These are phyloP conservation scores for Plasmodium sp. DNA, from an alignment of 169 alveolate genomes.

Conservation along the genomic window DNA sequence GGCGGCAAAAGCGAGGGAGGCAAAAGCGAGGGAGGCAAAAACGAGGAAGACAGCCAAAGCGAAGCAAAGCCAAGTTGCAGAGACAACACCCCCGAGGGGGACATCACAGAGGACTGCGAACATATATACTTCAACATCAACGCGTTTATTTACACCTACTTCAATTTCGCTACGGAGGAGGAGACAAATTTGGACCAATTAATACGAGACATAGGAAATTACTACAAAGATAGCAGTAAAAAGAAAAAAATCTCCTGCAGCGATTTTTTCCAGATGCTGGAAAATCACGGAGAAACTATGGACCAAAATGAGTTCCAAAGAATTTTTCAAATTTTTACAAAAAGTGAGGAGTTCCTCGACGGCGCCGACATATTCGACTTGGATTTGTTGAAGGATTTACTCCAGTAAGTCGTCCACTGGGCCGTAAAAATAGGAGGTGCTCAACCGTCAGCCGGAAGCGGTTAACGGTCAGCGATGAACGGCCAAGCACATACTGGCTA, in stretches of 20 bases:
- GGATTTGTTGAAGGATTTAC: not conserved
- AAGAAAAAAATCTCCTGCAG: constrained; percentile 5
- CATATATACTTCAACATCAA: constrained; percentile 66
- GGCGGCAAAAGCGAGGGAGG: not conserved
- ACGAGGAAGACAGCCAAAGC: not conserved
- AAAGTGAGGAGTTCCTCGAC: constrained; percentile 19
- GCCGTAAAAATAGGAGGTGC: not conserved
- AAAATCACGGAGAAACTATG: constrained; percentile 64
- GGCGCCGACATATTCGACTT: constrained; percentile 26
- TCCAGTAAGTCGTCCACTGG: not conserved
- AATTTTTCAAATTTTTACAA: constrained; percentile 72
- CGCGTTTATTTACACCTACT: constrained; percentile 72
- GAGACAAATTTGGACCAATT: constrained; percentile 23
- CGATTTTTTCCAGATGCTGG: constrained; percentile 44
- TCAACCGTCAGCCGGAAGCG: not conserved
- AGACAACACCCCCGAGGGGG: constrained; percentile 9
- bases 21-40: not conserved
- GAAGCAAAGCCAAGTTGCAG: not conserved
- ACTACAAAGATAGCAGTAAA: constrained; percentile 27
- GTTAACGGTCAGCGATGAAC: no score
- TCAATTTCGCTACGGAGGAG: constrained; percentile 30
- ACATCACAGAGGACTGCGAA: constrained; percentile 48
- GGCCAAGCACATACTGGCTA: not conserved
- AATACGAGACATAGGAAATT: constrained; percentile 25
- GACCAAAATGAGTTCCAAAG: constrained; percentile 56